phyloP scores from a whole-genome alignment of 768 basidiomycete genomes.

The Atractiella rhizophila region DNA sequence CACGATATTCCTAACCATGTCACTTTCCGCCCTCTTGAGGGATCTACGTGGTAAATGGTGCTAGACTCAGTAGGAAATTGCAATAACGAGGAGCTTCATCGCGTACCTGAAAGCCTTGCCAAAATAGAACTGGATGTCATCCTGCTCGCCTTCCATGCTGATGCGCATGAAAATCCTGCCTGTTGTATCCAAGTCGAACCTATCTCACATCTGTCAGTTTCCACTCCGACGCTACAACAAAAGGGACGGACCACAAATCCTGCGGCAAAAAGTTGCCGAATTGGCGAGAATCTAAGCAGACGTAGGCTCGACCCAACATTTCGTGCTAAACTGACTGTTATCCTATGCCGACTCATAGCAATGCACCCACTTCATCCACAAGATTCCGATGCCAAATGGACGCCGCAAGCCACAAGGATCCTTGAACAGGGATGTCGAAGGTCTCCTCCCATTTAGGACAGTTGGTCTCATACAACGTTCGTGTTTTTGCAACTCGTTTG shows the following conservation, averaged over 20 bases:
- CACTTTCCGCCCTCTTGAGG: conserved; percentile 70
- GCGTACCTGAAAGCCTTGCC: conserved; percentile 77
- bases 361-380: conserved; percentile 79
- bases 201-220: too few relatives aligned
- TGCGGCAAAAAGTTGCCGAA: conserved; percentile 73
- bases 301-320: conserved; percentile 55
- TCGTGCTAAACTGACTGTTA: conserved; percentile 1
- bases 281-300: conserved; percentile 68
- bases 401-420: conserved; percentile 88
- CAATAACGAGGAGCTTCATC: too few relatives aligned
- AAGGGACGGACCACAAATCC: conserved; percentile 77
- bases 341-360: conserved; percentile 20
- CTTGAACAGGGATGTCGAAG: conserved; percentile 78
- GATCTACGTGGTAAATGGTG: too few relatives aligned
- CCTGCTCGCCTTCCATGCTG: conserved; percentile 97
- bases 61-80: too few relatives aligned
- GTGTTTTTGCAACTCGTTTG: conserved; percentile 68
- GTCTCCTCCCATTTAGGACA: conserved; percentile 96
- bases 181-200: conserved; percentile 17
- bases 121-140: conserved; percentile 92
- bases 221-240: too few relatives aligned
- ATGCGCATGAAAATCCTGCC: conserved; percentile 66
- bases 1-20: conserved; percentile 86
- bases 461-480: conserved; percentile 75
- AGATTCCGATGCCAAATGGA: conserved; percentile 74